Base-by-base conservation (phyloP, 108 stramenopile species). In the Cyclotella atomus region DNA sequence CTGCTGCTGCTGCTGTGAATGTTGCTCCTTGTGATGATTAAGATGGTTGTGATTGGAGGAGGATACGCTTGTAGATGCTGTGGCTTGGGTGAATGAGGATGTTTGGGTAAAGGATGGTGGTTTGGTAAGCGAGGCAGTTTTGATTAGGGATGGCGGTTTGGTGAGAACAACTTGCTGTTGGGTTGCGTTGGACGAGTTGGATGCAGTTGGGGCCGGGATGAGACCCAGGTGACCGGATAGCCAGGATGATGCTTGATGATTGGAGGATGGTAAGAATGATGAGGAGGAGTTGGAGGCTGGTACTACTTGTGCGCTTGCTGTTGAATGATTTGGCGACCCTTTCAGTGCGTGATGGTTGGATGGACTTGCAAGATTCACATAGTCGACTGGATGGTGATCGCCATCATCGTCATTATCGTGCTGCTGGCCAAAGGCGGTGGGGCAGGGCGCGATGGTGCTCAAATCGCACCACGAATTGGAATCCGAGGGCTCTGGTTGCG, bases 401-500 rank as follows among this genome's bases (percentile, higher is more conserved):
- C 47, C 47, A 17, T 4, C 47, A 49, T 10, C n/a, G n/a, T n/a
- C n/a, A 49, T 49, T 41, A 41, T 41, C 12, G 47, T 49, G 47
- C n/a, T 17, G 9, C 47, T 17, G 9, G n/a, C n/a, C 47, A 49
- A 19, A 4, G n/a, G 10, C 4, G n/a, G n/a, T 4, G 47, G 47
- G 47, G n/a, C 47, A 49, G 16, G 47, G 47, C 9, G 47, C n/a
- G 47, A 49, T 49, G 9, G 47, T 49, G n/a, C 47, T 49, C 47
- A 49, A 49, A 49, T 49, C 47, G n/a, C 47, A 49, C 47, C 47
- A 49, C 9, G 47, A 49, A 49, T 10, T n/a, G n/a, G 47, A 49
- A n/a, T 12, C 17, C 10, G 4, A 12, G 10, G 30, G 0, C 16
- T 14, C 10, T 15, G 15, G 30, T 30, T 29, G 12, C 2, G 29